Evolutionary conservation across 306 rosid genomes (phyloP).

Genomic region (Prunus mongolica): DNA sequence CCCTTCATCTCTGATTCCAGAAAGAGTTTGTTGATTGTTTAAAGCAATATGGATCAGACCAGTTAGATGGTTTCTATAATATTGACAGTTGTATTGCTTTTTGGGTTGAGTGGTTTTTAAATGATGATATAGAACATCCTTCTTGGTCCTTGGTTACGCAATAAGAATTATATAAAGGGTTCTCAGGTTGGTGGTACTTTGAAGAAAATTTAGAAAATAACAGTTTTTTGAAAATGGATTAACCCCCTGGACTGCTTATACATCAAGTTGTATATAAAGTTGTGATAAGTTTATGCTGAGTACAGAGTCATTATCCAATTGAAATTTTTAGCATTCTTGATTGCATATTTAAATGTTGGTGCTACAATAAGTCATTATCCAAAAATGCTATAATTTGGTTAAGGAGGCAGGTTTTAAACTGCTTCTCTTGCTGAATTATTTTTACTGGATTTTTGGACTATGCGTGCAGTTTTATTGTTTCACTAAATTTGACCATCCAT

Average conservation of each 20-base stretch:
- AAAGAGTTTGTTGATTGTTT: not conserved
- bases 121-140: not conserved
- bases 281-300: not conserved
- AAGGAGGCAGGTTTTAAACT: slow-evolving; percentile 8
- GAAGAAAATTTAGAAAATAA: not conserved
- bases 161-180: not conserved
- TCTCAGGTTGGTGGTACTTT: not conserved
- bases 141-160: not conserved
- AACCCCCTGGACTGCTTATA: not conserved
- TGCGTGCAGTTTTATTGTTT: not conserved
- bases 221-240: not conserved
- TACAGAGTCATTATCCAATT: not conserved
- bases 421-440: not conserved
- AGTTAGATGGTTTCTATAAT: not conserved
- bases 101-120: not conserved
- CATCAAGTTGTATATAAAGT: not conserved
- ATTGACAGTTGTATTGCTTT: not conserved
- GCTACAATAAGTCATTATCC: not conserved
- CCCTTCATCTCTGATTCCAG: not conserved
- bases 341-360: not conserved
- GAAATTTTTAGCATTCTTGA: not conserved
- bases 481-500: slow-evolving; percentile 4
- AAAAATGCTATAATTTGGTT: not conserved
- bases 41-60: not conserved
- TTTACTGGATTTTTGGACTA: not conserved